Evolutionary conservation across 2,329 filamentous ascomycete genomes (phyloP), one percentile per base, ranked within the genome.

Genomic region (Elsinoe ampelina): DNA sequence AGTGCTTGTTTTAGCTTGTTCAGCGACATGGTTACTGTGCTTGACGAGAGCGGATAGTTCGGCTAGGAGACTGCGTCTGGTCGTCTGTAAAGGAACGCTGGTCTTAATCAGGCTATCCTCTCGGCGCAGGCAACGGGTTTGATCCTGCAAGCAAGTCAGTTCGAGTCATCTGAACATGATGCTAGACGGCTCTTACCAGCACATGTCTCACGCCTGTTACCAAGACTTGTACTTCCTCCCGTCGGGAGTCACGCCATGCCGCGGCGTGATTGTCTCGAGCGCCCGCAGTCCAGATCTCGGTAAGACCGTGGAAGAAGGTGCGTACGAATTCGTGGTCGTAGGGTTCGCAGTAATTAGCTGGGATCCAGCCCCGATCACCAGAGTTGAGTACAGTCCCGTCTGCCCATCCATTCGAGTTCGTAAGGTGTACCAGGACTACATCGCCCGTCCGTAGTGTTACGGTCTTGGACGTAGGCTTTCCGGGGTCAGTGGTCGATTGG

Each of bases 391-490:
- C 77, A 0, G 93, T 98, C 54, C 93, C 93, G 70, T 98, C 93
- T 32, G 93, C 93, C 93, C 93, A 98, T 63, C 93, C 93, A 74
- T 97, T 98, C 59, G 89, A 93, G 71, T 98, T 93, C 63, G 97
- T 88, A 3, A 93, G 96, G 71, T 98, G 93, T 19, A 98, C 87
- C 58, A 98, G 74, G 55, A 98, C 86, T 50, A 98, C 82, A 66
- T 98, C 93, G 58, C 93, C 93, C 67, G 93, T 86, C 63, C 88
- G 87, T 57, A 98, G 79, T 19, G 90, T 87, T 10, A 96, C 77
- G 10, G 92, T 97, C 57, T 97, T 73, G 19, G 75, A 73, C 5
- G 72, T 72, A 42, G 74, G 70, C 56, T 77, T 73, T 42, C 74
- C 87, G 8, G 89, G 93, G 10, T 87, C 86, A 58, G 91, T 87